phyloP scores from a whole-genome alignment of 2,329 filamentous ascomycete genomes.

The Alternaria ethzedia region DNA sequence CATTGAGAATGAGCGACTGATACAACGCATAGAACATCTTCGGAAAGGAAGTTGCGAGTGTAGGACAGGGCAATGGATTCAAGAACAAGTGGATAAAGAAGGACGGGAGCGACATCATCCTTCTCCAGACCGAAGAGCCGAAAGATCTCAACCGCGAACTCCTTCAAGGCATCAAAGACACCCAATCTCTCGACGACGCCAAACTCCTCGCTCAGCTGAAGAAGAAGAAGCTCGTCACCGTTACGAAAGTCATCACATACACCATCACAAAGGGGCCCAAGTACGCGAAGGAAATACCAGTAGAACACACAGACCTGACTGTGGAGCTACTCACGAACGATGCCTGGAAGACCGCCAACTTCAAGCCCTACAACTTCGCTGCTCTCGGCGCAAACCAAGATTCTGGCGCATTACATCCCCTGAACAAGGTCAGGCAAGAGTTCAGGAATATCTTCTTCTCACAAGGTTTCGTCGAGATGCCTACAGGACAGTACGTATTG shows the following conservation, averaged over 20 bases:
- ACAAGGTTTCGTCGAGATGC: conserved; percentile 99
- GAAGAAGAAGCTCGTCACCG: conserved; percentile 87
- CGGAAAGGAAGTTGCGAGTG: conserved; percentile 76
- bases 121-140: conserved; percentile 70
- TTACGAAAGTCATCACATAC: conserved; percentile 86
- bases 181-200: conserved; percentile 70
- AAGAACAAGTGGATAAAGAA: conserved; percentile 74
- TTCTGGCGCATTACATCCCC: conserved; percentile 56
- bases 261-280: conserved; percentile 83
- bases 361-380: conserved; percentile 86
- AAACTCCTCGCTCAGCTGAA: conserved; percentile 82
- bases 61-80: conserved; percentile 96
- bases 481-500: conserved; percentile 71
- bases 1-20: conserved; percentile 21
- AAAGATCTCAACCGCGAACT: conserved; percentile 79
- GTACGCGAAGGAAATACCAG: conserved; percentile 84
- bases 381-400: conserved; percentile 69
- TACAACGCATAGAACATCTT: conserved; percentile 61
- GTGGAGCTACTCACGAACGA: conserved; percentile 88
- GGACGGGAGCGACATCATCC: conserved; percentile 60
- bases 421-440: conserved; percentile 95
- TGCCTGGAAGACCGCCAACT: conserved; percentile 88
- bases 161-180: conserved; percentile 74
- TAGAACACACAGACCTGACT: conserved; percentile 95
- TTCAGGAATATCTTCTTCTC: conserved; percentile 99